A percentile compares a stretch with the other conserved stretches of the same genome.
These are phyloP conservation scores for Monosiga brevicollis DNA, from an alignment of 78 protist genomes.

Conservation along the genomic window DNA sequence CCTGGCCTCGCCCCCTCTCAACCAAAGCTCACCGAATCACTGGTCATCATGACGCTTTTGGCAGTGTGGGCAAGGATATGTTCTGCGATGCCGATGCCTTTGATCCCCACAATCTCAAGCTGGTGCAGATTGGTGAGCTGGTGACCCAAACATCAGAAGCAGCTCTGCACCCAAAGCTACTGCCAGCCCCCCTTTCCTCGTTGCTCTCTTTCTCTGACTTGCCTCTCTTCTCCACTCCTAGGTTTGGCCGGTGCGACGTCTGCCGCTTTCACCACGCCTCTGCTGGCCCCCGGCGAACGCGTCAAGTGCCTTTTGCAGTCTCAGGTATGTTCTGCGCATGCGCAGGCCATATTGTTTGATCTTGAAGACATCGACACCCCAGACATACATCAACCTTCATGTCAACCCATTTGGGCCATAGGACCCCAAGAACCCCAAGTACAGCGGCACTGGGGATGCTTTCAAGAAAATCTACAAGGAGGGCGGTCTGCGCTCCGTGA, in stretches of 20 bases:
- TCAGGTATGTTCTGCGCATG: constrained; percentile 3
- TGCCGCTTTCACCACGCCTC: constrained; percentile 43
- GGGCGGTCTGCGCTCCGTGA: constrained; percentile 38
- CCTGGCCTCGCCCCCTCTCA: too few relatives aligned
- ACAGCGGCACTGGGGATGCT: constrained; percentile 38
- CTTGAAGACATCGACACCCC: too few relatives aligned
- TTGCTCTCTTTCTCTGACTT: not conserved
- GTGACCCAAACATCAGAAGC: too few relatives aligned
- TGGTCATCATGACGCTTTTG: too few relatives aligned
- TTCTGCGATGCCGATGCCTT: constrained; percentile 33
- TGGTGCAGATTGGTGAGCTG: too few relatives aligned
- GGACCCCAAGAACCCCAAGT: constrained; percentile 14
- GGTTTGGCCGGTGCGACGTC: constrained; percentile 46
- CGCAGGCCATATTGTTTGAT: too few relatives aligned
- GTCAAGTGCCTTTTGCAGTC: constrained; percentile 53
- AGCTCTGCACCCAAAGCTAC: not conserved
- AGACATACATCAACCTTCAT: too few relatives aligned
- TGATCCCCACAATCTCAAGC: constrained; percentile 13
- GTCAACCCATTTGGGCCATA: too few relatives aligned
- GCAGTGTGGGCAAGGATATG: constrained; percentile 11
- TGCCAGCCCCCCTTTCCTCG: not conserved
- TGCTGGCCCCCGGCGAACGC: constrained; percentile 56
- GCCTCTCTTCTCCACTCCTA: too few relatives aligned
- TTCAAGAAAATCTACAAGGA: constrained; percentile 14
- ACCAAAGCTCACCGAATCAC: too few relatives aligned